These are phyloP conservation scores for Stevia rebaudiana DNA, from an alignment of 140 eudicot genomes.

Conservation along the genomic window DNA sequence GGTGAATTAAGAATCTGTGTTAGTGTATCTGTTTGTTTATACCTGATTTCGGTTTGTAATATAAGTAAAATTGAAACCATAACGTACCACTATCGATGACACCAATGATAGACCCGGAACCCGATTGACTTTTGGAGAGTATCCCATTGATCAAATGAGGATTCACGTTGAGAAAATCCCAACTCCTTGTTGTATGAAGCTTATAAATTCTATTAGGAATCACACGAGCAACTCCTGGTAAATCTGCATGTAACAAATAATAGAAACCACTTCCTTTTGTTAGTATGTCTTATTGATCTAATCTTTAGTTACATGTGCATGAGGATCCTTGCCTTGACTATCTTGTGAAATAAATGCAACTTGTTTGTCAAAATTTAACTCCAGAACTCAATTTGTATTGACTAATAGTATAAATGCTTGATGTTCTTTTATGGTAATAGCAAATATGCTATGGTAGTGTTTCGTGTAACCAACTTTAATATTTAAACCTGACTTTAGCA, in stretches of 20 bases:
- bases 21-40: no score
- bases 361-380: background rate
- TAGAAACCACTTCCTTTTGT: background rate
- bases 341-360: background rate
- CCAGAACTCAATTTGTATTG: background rate
- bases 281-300: no score
- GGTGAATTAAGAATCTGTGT: no score
- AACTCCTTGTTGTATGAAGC: conserved; percentile 60
- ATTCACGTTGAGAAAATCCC: conserved; percentile 47
- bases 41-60: no score
- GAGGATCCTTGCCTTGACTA: background rate
- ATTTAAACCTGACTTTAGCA: background rate
- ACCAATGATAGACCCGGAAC: conserved; percentile 47
- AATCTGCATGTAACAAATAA: conserved; percentile 26
- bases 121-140: conserved; percentile 31
- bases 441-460: no score
- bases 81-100: conserved; percentile 44
- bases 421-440: background rate
- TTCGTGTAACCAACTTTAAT: no score
- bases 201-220: conserved; percentile 36
- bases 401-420: background rate
- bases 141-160: conserved; percentile 32
- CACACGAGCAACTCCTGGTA: conserved; percentile 46
- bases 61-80: background rate
- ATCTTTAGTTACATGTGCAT: no score